Base-by-base conservation (phyloP, 2,329 filamentous ascomycete genomes). In the Colletotrichum lini region DNA sequence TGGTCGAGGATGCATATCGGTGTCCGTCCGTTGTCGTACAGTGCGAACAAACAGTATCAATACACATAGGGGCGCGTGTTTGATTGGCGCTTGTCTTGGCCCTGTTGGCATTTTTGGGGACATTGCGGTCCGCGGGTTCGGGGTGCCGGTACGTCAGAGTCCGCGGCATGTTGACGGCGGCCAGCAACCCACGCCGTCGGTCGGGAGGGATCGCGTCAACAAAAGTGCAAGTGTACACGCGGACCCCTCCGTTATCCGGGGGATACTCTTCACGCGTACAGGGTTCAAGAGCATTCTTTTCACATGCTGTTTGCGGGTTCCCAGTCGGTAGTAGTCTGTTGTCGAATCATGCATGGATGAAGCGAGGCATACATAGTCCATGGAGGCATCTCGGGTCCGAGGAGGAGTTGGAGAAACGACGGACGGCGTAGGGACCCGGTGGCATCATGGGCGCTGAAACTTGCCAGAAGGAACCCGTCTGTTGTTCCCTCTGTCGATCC, bases 51-150 rank as follows among this genome's bases (percentile, higher is more conserved):
- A 1, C 26, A 4, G 26, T 26, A 4, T 4, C 26, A 26, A 26
- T 26, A 4, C 26, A 26, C 26, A 26, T 4, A 4, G 3, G 26
- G 26, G 26, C 26, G 26, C 45, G 42, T 8, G 54, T 60, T 65
- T 60, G 49, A 67, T 61, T 50, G 67, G 63, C 67, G 63, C 38
- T 45, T 57, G 35, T 71, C 64, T 71, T 71, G 68, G 64, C 64
- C 47, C 58, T 38, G 57, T 67, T 71, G 68, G 68, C 47, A 57
- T 40, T 26, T 18, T 10, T n/a, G 35, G 35, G 26, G 50, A 7
- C 15, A 38, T 26, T 49, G 68, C 53, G 23, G 52, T n/a, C 58
- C 68, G 65, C 58, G 58, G 65, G 44, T 26, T 63, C 52, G 68
- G 68, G 54, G 57, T 13, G 57, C 56, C 47, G 68, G 64, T 63